A percentile compares a stretch with the other conserved stretches of the same genome.
Conservation (phyloP, 306 rosid species). For the Gillenia trifoliata region DNA sequence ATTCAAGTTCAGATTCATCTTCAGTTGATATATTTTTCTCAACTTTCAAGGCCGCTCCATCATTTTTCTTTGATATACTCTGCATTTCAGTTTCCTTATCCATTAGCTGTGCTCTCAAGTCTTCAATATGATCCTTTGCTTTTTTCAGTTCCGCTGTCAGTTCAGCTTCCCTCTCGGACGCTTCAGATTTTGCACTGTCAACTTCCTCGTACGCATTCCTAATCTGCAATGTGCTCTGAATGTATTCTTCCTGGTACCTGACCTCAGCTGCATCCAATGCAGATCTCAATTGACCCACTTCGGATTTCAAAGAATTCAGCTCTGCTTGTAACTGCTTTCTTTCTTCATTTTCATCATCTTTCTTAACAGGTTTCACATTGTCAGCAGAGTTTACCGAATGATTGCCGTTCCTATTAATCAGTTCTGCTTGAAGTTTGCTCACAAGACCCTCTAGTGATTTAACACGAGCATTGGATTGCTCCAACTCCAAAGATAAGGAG, state of each 20-base stretch:
- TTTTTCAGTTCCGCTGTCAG: slow-evolving; percentile 44
- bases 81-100: slow-evolving; percentile 57
- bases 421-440: slow-evolving; percentile 48
- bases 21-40: slow-evolving; percentile 25
- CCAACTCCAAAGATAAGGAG: slow-evolving; percentile 54
- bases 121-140: slow-evolving; percentile 47
- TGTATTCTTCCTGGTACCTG: slow-evolving; percentile 77
- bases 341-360: slow-evolving; percentile 44
- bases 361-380: slow-evolving; percentile 22
- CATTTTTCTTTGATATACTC: slow-evolving; percentile 41
- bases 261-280: slow-evolving; percentile 75
- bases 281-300: slow-evolving; percentile 56
- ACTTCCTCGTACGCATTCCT: slow-evolving; percentile 67
- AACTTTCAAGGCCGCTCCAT: slow-evolving; percentile 24
- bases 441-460: slow-evolving; percentile 65
- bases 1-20: slow-evolving; percentile 36
- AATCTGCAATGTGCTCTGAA: slow-evolving; percentile 75
- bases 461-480: slow-evolving; percentile 60
- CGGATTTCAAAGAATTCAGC: slow-evolving; percentile 47
- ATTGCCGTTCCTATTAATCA: slow-evolving; percentile 25
- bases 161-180: slow-evolving; percentile 47
- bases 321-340: slow-evolving; percentile 45
- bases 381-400: slow-evolving; percentile 19
- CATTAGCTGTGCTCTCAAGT: slow-evolving; percentile 42
- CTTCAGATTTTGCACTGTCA: slow-evolving; percentile 56